Percentiles rank a stretch among this genome's conserved stretches.
Conservation (phyloP, 2,329 filamentous ascomycete genomes). For the Fusarium coicis region DNA sequence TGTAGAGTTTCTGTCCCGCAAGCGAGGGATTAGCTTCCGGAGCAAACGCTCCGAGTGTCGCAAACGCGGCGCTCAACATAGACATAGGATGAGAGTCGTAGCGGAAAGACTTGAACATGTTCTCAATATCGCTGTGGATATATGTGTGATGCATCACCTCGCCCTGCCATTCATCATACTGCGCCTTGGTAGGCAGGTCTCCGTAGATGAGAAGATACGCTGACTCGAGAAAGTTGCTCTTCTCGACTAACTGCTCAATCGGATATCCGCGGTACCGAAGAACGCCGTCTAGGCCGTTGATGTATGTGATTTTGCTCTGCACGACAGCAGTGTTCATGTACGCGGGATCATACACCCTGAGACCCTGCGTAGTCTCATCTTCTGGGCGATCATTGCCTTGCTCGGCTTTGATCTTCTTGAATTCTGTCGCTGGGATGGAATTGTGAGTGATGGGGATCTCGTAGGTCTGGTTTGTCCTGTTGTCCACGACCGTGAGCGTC, state of each 20-base stretch:
- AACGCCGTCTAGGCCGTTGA: conserved; percentile 62
- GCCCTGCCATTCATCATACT: conserved; percentile 55
- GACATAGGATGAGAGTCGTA: conserved; percentile 65
- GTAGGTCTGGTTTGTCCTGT: conserved; percentile 60
- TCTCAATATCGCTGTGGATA: conserved; percentile 60
- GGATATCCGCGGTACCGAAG: conserved; percentile 64
- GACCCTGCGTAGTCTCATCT: conserved; percentile 60
- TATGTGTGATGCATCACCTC: conserved; percentile 64
- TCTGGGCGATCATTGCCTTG: conserved; percentile 52
- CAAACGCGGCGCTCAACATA: conserved; percentile 62
- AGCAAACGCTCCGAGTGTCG: conserved; percentile 60
- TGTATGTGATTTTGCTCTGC: conserved; percentile 62
- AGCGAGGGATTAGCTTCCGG: conserved; percentile 63
- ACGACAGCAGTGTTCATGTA: conserved; percentile 65
- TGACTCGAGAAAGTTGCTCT: conserved; percentile 61
- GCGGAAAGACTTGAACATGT: conserved; percentile 62
- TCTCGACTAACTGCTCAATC: conserved; percentile 61
- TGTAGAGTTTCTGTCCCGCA: conserved; percentile 61
- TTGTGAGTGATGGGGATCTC: conserved; percentile 62
- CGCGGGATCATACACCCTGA: conserved; percentile 62
- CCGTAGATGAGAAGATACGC: conserved; percentile 64
- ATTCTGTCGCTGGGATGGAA: conserved; percentile 60
- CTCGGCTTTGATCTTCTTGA: conserved; percentile 60
- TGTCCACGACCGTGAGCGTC: conserved; percentile 59
- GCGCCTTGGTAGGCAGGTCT: conserved; percentile 56